Evolutionary conservation across 768 basidiomycete species (phyloP).

Genomic region (Suillus placidus): DNA sequence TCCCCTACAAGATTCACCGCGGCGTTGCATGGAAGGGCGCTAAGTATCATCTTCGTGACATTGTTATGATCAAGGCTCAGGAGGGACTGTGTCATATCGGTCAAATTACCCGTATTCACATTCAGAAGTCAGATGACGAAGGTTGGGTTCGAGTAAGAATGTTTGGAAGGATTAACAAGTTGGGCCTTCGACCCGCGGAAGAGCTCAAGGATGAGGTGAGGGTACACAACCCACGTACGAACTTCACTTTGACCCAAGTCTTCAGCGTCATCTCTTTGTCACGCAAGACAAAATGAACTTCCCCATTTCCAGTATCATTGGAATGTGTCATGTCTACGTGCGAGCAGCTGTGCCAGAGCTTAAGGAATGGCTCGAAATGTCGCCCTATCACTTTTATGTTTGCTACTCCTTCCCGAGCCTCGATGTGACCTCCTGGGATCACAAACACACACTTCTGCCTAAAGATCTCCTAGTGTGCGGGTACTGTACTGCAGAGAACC

Average conservation of each 20-base stretch:
- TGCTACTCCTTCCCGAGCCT: constrained; percentile 52
- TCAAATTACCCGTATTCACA: constrained; percentile 39
- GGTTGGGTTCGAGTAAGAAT: constrained; percentile 38
- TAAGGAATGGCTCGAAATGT: constrained; percentile 51
- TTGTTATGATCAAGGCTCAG: constrained; percentile 50
- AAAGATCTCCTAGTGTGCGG: constrained; percentile 48
- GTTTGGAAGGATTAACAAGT: constrained; percentile 53
- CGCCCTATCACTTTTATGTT: constrained; percentile 61
- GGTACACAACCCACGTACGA: background rate
- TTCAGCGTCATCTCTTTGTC: constrained; percentile 62
- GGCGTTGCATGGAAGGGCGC: constrained; percentile 51
- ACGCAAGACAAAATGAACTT: constrained; percentile 47
- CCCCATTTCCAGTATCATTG: constrained; percentile 45
- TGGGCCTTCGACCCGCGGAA: constrained; percentile 40
- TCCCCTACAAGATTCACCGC: constrained; percentile 32
- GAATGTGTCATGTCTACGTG: constrained; percentile 51
- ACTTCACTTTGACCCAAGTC: background rate
- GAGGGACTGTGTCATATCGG: constrained; percentile 60
- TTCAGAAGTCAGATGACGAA: constrained; percentile 28
- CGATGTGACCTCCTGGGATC: constrained; percentile 40
- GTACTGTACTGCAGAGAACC: constrained; percentile 39
- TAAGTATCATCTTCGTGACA: constrained; percentile 65
- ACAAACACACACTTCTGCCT: constrained; percentile 34
- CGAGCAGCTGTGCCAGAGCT: constrained; percentile 35
- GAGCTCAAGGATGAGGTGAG: constrained; percentile 61